Base-by-base conservation (phyloP, 2,329 filamentous ascomycete species). In the Annulohypoxylon truncatum region DNA sequence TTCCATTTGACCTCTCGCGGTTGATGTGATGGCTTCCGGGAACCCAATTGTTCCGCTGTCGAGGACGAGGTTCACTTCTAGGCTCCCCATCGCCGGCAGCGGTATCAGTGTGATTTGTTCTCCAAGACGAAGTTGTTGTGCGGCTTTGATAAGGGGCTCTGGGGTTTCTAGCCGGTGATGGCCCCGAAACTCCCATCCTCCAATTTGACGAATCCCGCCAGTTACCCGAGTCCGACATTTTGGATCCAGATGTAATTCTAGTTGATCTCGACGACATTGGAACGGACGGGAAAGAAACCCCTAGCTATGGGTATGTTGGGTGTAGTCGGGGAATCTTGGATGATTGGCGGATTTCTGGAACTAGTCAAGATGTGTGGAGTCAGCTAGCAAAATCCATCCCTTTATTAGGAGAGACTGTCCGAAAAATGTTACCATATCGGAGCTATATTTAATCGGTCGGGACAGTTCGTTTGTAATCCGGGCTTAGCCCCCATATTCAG, bases 131-230 rank as follows among this genome's bases (percentile, higher is more conserved):
- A 9, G 50, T 31, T n/a, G 31, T 38, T 10, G 18, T 1, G 9
- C 54, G 62, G 13, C 35, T 40, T 5, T 54, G 55, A 24, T 56
- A 47, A 12, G 53, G 35, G 15, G 52, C 24, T 26, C 26, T 54
- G 7, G 59, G 18, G 20, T 24, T 40, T 42, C 44, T 62, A 15
- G 44, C 50, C 8, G 35, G 46, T 4, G 68, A 62, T 13, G 55
- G 33, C 15, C 29, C 55, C 13, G 64, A 33, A 20, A 58, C 52
- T 8, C 24, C 20, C n/a, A 42, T 66, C 20, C 68, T 60, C 68
- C 68, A 70, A 47, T 55, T 65, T 2, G 66, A 67, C 28, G 51
- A 52, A 22, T 62, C 59, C 31, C 56, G 48, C 68, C 68, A 70
- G 26, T 33, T 66, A 26, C 47, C 57, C 10, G 56, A 29, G n/a